These are phyloP conservation scores for Lophium mytilinum DNA, from an alignment of 495 filamentous ascomycete genomes.

Conservation along the genomic window DNA sequence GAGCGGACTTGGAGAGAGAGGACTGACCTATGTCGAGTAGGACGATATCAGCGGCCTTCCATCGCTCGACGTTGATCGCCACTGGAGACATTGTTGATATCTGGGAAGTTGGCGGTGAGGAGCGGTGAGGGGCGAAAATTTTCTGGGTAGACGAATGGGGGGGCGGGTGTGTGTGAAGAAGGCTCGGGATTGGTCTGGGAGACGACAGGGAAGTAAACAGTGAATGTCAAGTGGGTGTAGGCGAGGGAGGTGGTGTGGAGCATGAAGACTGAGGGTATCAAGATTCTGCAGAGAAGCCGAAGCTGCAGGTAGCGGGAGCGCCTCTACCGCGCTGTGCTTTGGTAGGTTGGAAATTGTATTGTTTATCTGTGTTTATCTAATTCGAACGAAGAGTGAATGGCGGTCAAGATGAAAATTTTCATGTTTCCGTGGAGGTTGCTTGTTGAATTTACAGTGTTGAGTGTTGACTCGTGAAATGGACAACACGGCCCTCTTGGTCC, in stretches of 20 bases:
- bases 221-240: too few species aligned
- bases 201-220: neutral
- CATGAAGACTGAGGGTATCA: too few species aligned
- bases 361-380: too few species aligned
- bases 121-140: neutral
- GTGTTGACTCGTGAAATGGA: neutral
- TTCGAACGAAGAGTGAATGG: constrained; percentile 5
- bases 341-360: too few species aligned
- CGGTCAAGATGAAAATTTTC: constrained; percentile 22
- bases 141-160: neutral
- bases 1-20: constrained; percentile 6
- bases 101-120: neutral
- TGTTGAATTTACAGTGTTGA: constrained; percentile 1
- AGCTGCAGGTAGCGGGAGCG: too few species aligned
- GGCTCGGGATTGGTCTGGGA: neutral
- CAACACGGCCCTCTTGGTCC: neutral
- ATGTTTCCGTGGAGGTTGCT: neutral
- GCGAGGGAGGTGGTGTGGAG: too few species aligned
- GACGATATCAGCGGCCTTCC: constrained; percentile 18
- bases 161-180: neutral
- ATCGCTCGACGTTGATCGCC: constrained; percentile 15
- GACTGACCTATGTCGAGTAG: constrained; percentile 36
- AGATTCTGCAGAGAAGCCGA: too few species aligned
- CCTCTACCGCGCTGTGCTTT: too few species aligned
- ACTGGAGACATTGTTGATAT: constrained; percentile 17